Percentiles rank a stretch among this genome's conserved stretches.
These are phyloP conservation scores for Colletotrichum sp. DNA, from an alignment of 2,329 filamentous ascomycete species.

Conservation along the genomic window DNA sequence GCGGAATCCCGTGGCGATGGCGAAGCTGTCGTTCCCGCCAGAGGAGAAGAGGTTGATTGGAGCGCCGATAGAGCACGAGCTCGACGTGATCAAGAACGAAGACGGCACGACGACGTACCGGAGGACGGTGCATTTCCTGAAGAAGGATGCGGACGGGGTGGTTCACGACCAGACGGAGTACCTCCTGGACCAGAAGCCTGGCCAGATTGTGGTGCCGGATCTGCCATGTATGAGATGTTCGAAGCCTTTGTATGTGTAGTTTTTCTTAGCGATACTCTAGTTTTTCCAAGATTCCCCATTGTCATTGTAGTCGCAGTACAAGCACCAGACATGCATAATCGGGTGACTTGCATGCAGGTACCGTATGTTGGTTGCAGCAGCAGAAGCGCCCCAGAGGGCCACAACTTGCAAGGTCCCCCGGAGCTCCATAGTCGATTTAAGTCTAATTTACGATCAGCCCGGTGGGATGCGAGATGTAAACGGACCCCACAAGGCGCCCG, in stretches of 20 bases:
- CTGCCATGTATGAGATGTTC: slow-evolving; percentile 8
- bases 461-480: background rate
- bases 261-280: background rate
- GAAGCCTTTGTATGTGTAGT: background rate
- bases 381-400: background rate
- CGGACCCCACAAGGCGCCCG: background rate
- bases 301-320: background rate
- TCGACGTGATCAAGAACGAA: background rate
- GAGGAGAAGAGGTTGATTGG: background rate
- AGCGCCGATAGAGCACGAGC: slow-evolving; percentile 5
- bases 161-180: background rate
- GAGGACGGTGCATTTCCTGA: background rate
- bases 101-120: background rate
- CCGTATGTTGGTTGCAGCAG: background rate
- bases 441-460: background rate
- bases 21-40: background rate
- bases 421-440: background rate
- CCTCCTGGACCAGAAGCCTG: background rate
- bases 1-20: background rate
- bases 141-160: background rate
- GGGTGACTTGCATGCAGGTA: background rate
- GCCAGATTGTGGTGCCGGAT: background rate
- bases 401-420: background rate
- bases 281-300: background rate
- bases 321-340: background rate